Conservation (phyloP, 2,329 filamentous ascomycete species). For the Emmonsiellopsis sp. region DNA sequence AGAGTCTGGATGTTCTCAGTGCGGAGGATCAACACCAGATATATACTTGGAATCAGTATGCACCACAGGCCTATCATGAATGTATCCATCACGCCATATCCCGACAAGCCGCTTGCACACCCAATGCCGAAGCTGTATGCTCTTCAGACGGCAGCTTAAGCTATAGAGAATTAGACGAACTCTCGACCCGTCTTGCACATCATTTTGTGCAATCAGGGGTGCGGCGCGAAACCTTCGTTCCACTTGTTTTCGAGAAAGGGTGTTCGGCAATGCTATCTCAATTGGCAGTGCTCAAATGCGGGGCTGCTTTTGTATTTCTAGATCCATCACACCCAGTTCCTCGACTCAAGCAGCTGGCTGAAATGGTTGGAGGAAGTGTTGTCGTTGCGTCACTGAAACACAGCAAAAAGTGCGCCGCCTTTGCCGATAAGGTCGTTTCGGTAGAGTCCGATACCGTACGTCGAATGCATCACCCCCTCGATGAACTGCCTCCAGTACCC, state of each 20-base stretch:
- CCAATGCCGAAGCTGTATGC: background rate
- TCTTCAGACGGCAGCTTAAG: background rate
- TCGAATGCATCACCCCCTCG: slow-evolving; percentile 12
- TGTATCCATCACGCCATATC: background rate
- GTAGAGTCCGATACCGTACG: slow-evolving; percentile 24
- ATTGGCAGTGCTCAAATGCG: slow-evolving; percentile 24
- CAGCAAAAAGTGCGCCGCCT: slow-evolving; percentile 18
- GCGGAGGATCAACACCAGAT: background rate
- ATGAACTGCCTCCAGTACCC: slow-evolving; percentile 4
- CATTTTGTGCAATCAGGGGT: slow-evolving; percentile 1
- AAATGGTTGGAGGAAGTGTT: slow-evolving; percentile 21
- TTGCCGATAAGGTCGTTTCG: slow-evolving; percentile 22
- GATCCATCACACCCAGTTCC: slow-evolving; percentile 26
- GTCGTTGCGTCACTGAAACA: slow-evolving; percentile 26
- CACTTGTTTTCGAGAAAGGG: slow-evolving; percentile 1
- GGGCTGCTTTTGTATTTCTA: slow-evolving; percentile 25
- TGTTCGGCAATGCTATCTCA: slow-evolving; percentile 21
- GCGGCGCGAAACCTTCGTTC: slow-evolving; percentile 1
- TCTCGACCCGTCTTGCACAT: background rate
- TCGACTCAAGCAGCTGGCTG: slow-evolving; percentile 24
- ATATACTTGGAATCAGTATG: background rate
- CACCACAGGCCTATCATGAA: background rate
- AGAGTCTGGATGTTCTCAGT: background rate
- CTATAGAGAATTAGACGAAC: background rate
- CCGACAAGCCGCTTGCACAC: background rate